Base-by-base conservation (phyloP, 805 yeast species). In the Yamadazyma nakazawae region DNA sequence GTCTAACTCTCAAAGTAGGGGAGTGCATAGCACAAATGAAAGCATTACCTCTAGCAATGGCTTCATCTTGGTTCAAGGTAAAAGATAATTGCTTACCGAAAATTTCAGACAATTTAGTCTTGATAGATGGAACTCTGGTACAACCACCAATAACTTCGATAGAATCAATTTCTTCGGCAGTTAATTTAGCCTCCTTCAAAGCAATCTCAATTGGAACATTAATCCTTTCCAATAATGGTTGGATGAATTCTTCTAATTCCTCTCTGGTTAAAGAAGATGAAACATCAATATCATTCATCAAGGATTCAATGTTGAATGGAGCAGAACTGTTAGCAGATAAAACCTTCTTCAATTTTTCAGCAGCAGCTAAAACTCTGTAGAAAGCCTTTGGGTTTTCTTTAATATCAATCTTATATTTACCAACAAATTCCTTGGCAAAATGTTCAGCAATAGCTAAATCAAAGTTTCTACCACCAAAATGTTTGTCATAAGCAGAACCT, bases 1-100 rank as follows among this genome's bases (percentile, higher is more conserved):
- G 97, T 75, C 98, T 87, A 45, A 94, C 99, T 76, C 99, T 88
- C 62, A 94, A 82, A 55, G 97, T 91, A 72, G 99, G 99, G 31
- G 98, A 92, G 79, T 91, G 98, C 76, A 90, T 88, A 58, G 99
- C 99, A 72, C 99, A 94, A 63, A 94, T 87, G 74, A 94, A 94
- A 41, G 99, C 97, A 61, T 96, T 96, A 78, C 99, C 99, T 72
- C 92, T 88, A 47, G 99, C 98, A 67, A 92, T 86, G 54, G 99
- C 97, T 80, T 94, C 99, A 67, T 94, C 99, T 76, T 91, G 97
- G 81, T 94, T 94, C 74, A 95, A 82, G 59, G 98, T 95, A 78
- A 87, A 86, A 35, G 97, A 88, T 66, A 94, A 78, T 60, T 76
- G 84, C 75, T 87, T 87, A 68, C 88, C 88, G 67, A 94, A 89